Evolutionary conservation across 305 asterid genomes (phyloP).

Genomic region (Solanum chacoense): DNA sequence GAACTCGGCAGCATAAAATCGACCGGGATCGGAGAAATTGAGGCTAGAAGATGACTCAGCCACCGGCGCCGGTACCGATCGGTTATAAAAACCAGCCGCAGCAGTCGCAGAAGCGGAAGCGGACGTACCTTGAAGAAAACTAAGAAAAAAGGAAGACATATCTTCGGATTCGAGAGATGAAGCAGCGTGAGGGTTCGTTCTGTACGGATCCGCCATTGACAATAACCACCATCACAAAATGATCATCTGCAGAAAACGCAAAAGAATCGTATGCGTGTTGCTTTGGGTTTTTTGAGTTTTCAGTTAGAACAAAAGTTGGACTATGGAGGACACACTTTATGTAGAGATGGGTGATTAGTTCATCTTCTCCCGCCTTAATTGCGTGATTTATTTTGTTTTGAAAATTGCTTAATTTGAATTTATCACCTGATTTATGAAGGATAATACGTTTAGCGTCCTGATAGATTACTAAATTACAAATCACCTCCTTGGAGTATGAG

Average conservation of each 20-base stretch:
- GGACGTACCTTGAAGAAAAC: constrained; percentile 57
- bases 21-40: constrained; percentile 59
- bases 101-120: constrained; percentile 33
- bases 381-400: constrained; percentile 6
- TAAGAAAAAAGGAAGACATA: constrained; percentile 63
- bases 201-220: constrained; percentile 81
- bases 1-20: constrained; percentile 19
- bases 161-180: constrained; percentile 56
- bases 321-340: neutral
- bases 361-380: constrained; percentile 70
- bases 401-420: neutral
- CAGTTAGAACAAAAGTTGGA: neutral
- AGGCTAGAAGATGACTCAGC: constrained; percentile 48
- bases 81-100: constrained; percentile 16
- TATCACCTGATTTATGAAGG: neutral
- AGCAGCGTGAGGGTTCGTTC: constrained; percentile 26
- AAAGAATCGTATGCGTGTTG: neutral
- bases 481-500: neutral
- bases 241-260: neutral
- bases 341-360: neutral
- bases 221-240: neutral
- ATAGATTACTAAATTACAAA: neutral
- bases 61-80: constrained; percentile 20
- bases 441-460: neutral
- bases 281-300: neutral